Evolutionary conservation across 768 basidiomycete species (phyloP), one percentile per base, ranked within the genome.

Genomic region (Auricularia sp.): DNA sequence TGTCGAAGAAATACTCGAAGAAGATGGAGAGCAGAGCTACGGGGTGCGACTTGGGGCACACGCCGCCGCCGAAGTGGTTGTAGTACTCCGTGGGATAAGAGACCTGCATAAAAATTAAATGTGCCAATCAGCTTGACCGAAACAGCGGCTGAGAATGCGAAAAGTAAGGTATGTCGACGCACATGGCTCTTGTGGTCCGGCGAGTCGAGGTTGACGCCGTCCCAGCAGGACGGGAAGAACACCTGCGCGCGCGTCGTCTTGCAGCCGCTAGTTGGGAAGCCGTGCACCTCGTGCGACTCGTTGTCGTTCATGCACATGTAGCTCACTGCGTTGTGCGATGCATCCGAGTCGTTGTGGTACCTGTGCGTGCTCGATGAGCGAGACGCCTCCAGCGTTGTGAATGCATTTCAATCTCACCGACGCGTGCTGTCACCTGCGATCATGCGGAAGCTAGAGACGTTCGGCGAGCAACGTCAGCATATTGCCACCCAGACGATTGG

Each of bases 191-290:
- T 65, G 64, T 71, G 70, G 44, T 73, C 68, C 2, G 64, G 2
- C 21, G 67, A 66, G 53, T 73, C 68, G 18, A 70, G 23, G 61
- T 72, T 65, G 51, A 65, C 59, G n/a, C 72, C 72, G 61, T 73
- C 66, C 72, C 71, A 71, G 66, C 67, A 70, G 8, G 58, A 61
- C 3, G 63, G 63, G 36, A 69, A 61, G 7, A 64, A 64, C 21
- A 64, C 42, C n/a, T 64, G 64, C 29, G 58, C 59, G 23, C 64
- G 64, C 8, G 60, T 14, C 56, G 34, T 29, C 56, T 59, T 59
- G 56, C 56, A 59, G 16, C 16, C 11, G 23, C 23, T 29, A 10
- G 6, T 18, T 3, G 56, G 56, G 34, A 59, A 59, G 23, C 56
- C 56, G 34, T 59, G 34, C 21, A 59, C 56, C 23, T 59, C 56